Base-by-base conservation (phyloP, 495 filamentous ascomycete species). In the Xylaria scruposa region DNA sequence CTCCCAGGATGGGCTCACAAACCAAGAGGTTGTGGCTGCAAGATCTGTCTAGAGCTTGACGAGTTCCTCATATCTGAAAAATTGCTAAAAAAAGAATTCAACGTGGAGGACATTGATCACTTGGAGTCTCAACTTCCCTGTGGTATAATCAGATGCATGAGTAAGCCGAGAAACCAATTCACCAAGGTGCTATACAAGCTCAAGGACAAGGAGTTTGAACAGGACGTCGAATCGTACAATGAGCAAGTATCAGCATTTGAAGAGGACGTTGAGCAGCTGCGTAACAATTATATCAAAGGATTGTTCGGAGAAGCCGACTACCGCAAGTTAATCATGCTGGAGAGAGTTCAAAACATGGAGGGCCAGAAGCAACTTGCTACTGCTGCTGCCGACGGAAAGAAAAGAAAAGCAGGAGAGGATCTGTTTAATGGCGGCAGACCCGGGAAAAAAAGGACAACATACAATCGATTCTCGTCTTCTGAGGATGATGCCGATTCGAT, bases 261-360 rank as follows among this genome's bases (percentile, higher is more conserved):
- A 3, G 21, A 21, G 1, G 1, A 7, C 15, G 24, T 66, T 4
- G 21, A 36, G 8, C 0, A 0, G 0, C 29, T 66, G 12, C 63
- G 63, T 13, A 51, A 33, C 19, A 8, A 51, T 21, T 66, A 66
- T 17, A 51, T 66, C 10, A 2, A 66, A 51, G 29, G 5, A 3
- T 3, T 66, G 5, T 38, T 66, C 0, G 44, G 46, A 51, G 46
- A 66, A 17, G 29, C 6, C 15, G 46, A 53, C 24, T 66, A 66
- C 26, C 44, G 63, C 19, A 29, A 66, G 29, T 38, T 66, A 1
- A 19, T 66, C 29, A 51, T 66, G 44, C 63, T 66, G 13, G 19
- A 53, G 24, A n/a, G 36, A 10, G 29, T 66, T 3, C 13, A 36
- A 24, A n/a, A 51, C 4, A 53, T 29, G 3, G 46, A 66, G 36